Base-by-base conservation (phyloP, 306 rosid species). In the Prosopis cineraria region DNA sequence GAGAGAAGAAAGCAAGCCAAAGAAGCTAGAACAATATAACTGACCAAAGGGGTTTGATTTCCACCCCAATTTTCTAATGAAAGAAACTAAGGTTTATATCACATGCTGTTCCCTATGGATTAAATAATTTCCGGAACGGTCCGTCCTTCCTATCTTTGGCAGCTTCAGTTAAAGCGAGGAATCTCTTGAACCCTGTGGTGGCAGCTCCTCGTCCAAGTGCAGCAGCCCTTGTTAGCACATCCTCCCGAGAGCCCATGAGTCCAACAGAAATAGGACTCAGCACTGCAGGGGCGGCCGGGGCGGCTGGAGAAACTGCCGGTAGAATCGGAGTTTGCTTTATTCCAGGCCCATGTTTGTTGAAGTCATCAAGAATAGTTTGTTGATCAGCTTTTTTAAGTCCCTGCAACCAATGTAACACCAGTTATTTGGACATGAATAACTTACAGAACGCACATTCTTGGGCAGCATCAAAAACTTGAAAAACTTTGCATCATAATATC, bases 151-250 rank as follows among this genome's bases (percentile, higher is more conserved):
- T 79, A 85, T 93, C 99, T 80, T 95, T 95, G 59, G 98, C 98
- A 73, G 99, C 99, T 89, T 95, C 99, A 17, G 97, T 95, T 75
- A 95, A 84, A 39, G 99, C 99, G n/a, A 95, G 89, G 87, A 95
- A 93, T 75, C 99, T 91, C 88, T 90, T 95, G 90, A 95, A 95
- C 47, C 99, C 99, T 2, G 97, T 91, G 6, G 99, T 91, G 80
- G 99, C 99, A 3, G 99, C 99, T 70, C 99, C 99, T 68, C 98
- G 91, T 85, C 99, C 99, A 31, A 95, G 96, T 19, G 98, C 99
- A 72, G 99, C 98, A 34, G 99, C 99, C 79, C 98, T 84, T 33
- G 99, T 88, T 30, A 95, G 86, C 70, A 95, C 99, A 78, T 95
- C 97, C 74, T 95, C 70, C 73, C 94, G 75, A 3, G 98, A 87